phyloP scores from a whole-genome alignment of 2,329 filamentous ascomycete species.

The Zasmidium citrigriseum region DNA sequence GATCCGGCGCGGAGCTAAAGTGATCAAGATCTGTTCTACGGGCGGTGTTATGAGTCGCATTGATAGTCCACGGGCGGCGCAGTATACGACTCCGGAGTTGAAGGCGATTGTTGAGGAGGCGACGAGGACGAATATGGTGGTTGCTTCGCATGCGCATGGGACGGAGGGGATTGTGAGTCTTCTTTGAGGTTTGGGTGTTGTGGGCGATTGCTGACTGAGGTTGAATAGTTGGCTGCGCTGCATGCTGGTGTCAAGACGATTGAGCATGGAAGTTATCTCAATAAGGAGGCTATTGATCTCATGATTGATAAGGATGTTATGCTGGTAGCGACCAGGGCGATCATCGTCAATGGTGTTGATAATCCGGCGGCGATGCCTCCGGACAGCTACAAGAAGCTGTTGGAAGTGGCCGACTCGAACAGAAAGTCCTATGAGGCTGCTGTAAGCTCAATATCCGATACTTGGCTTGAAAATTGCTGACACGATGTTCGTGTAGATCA shows the following conservation, averaged over 20 bases:
- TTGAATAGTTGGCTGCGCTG: slow-evolving; percentile 41
- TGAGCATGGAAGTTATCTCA: slow-evolving; percentile 52
- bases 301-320: slow-evolving; percentile 51
- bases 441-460: neutral
- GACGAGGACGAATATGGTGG: slow-evolving; percentile 21
- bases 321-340: slow-evolving; percentile 47
- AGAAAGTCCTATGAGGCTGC: slow-evolving; percentile 13
- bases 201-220: neutral
- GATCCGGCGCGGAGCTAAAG: slow-evolving; percentile 16
- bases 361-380: slow-evolving; percentile 9
- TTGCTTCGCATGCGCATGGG: slow-evolving; percentile 39
- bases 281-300: slow-evolving; percentile 47
- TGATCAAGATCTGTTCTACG: slow-evolving; percentile 30
- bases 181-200: neutral
- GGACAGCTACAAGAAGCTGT: slow-evolving; percentile 14
- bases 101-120: slow-evolving; percentile 29
- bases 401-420: slow-evolving; percentile 9
- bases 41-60: slow-evolving; percentile 33
- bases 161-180: slow-evolving; percentile 38
- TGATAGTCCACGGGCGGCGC: slow-evolving; percentile 25
- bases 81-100: slow-evolving; percentile 26
- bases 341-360: slow-evolving; percentile 42
- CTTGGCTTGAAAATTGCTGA: neutral
- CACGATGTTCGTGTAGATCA: slow-evolving; percentile 27
- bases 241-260: slow-evolving; percentile 50